Evolutionary conservation across 2,329 filamentous ascomycete genomes (phyloP), one percentile per base, ranked within the genome.

Genomic region (Aspergillus sp.): DNA sequence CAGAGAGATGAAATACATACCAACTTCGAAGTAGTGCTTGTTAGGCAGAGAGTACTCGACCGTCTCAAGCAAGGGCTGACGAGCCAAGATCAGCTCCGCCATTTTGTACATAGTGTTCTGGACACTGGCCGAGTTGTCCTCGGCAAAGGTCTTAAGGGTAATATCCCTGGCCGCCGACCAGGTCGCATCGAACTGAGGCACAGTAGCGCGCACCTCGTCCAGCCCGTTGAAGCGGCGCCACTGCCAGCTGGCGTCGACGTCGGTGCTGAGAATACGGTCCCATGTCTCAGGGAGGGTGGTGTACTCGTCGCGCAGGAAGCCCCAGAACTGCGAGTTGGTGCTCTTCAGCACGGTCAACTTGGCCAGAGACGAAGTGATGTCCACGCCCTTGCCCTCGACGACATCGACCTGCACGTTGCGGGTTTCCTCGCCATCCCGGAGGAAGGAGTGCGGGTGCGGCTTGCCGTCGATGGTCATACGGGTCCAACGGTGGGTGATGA

Each of bases 101-200:
- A 99, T 99, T 83, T 97, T 96, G 83, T 97, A 99, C 95, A 99
- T 98, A 62, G 94, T 98, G 70, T 88, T 89, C 81, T 99, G 95
- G 23, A 99, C 95, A 70, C 91, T 96, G 50, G 95, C 91, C 71
- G 91, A 96, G 73, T 92, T 84, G 72, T 99, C 93, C 72, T 89
- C 86, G 44, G 95, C 94, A 72, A 99, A 99, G 0, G 88, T 90
- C 80, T 90, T 90, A 76, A 97, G 83, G n/a, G 93, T 97, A 75
- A 96, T 95, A 56, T 83, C 81, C 62, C 92, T 84, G n/a, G 92
- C 92, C 57, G 84, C 83, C 66, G 88, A 82, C 84, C 89, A 97
- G 19, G 93, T 91, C 63, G 82, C 79, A 75, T 97, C 88, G 75
- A 98, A 99, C 68, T 85, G 84, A 58, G 83, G 78, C 3, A 84